Base-by-base conservation (phyloP, 1,284 basidiomycete species). In the Omphalotus olearius region DNA sequence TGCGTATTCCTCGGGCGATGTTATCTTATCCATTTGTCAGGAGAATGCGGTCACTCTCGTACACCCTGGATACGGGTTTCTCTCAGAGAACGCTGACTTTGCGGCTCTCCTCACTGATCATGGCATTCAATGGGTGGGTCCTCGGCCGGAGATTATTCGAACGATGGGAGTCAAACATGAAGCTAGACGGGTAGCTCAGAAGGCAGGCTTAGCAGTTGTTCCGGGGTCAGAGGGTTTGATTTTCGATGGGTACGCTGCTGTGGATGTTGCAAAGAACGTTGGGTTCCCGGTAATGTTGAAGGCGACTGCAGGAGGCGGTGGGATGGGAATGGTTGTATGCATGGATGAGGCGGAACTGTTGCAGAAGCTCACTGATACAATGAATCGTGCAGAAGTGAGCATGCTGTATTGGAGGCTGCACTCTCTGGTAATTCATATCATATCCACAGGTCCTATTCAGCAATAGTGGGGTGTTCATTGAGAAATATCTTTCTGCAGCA, bases 201-300 rank as follows among this genome's bases (percentile, higher is more conserved):
- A 70, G 17, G 78, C 78, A 0, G 71, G 73, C 0, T 71, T 83
- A 1, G 74, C 74, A 0, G 71, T 85, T 20, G 77, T 85, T 1
- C 80, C 81, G 0, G 85, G 85, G 0, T 81, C 78, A 0, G 69
- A 76, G 3, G 74, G 72, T 0, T 66, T 81, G 14, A 59, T 80
- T 9, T 53, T 56, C 13, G 64, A 69, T n/a, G 62, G 71, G 75
- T 1, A n/a, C n/a, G 76, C 76, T 3, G 83, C 80, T 0, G 54
- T 71, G 3, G 53, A 62, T 5, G 61, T 74, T 0, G 79, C 78
- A 1, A 57, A 53, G 11, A 54, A 60, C 13, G 69, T 83, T 26
- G 82, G 79, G 14, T 87, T 73, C 60, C 87, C 83, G 0, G 70
- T 85, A 10, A 80, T 89, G 59, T 68, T 90, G 59, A 89, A 89